Evolutionary conservation across 1,139 yeast species (phyloP).

Genomic region (Nakaseomyces sp.): DNA sequence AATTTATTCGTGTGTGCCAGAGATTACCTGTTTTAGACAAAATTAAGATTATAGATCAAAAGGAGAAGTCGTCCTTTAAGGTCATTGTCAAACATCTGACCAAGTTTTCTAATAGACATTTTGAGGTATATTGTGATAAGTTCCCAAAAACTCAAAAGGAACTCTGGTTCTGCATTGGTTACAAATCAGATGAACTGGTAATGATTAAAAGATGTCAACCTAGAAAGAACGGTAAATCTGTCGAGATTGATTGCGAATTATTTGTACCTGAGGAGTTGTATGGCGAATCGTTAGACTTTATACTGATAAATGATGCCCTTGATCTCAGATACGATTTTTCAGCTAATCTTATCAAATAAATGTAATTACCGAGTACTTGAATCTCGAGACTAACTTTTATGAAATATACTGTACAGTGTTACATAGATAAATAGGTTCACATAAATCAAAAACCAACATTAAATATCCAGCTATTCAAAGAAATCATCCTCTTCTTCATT

Average conservation of each 20-base stretch:
- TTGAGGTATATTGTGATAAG: conserved; percentile 63
- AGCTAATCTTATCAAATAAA: conserved; percentile 9
- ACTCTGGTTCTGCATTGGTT: conserved; percentile 77
- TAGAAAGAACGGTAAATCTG: conserved; percentile 33
- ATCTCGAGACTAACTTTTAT: no score
- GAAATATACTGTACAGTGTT: no score
- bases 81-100: conserved; percentile 49
- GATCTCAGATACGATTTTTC: conserved; percentile 39
- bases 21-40: conserved; percentile 39
- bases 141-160: conserved; percentile 91
- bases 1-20: conserved; percentile 39
- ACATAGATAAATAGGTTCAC: no score
- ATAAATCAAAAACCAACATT: background rate
- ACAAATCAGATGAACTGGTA: conserved; percentile 45
- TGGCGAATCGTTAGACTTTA: conserved; percentile 40
- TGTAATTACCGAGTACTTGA: background rate
- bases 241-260: conserved; percentile 41
- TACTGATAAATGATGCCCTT: conserved; percentile 59
- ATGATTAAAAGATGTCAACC: conserved; percentile 66
- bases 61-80: conserved; percentile 31
- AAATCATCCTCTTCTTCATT: conserved; percentile 39
- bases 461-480: conserved; percentile 33
- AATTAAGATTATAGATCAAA: conserved; percentile 30
- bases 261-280: conserved; percentile 43
- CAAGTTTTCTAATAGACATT: conserved; percentile 47